Percentiles rank a stretch among this genome's conserved stretches.
phyloP scores from a whole-genome alignment of 768 basidiomycete species.

The Ephemerocybe angulata region DNA sequence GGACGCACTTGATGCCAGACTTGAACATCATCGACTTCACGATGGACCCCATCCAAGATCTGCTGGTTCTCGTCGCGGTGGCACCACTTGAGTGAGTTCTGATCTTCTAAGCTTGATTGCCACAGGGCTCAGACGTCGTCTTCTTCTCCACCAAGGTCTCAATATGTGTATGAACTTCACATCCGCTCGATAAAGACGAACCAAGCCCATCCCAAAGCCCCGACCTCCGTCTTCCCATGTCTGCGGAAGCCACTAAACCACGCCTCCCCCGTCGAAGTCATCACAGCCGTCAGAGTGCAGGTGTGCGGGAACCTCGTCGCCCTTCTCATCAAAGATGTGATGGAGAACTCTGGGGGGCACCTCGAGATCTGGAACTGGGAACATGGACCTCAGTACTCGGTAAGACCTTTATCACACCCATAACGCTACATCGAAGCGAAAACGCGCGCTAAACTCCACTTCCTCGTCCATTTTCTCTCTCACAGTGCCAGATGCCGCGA shows the following conservation, averaged over 20 bases:
- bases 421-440: no score
- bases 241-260: slow-evolving; percentile 28
- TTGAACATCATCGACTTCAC: slow-evolving; percentile 51
- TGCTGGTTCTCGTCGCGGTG: slow-evolving; percentile 47
- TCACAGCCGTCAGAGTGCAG: slow-evolving; percentile 43
- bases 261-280: slow-evolving; percentile 27
- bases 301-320: slow-evolving; percentile 45
- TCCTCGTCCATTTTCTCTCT: slow-evolving; percentile 3
- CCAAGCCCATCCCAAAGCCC: slow-evolving; percentile 45
- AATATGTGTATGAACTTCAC: slow-evolving; percentile 46
- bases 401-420: slow-evolving; percentile 23
- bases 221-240: slow-evolving; percentile 36
- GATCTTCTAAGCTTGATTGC: neutral
- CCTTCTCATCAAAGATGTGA: slow-evolving; percentile 45
- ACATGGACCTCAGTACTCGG: slow-evolving; percentile 36
- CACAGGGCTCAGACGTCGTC: neutral
- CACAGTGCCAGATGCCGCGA: slow-evolving; percentile 40
- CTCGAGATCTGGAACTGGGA: slow-evolving; percentile 54
- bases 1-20: slow-evolving; percentile 43
- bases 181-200: slow-evolving; percentile 49
- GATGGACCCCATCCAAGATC: slow-evolving; percentile 53
- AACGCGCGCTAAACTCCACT: no score
- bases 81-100: slow-evolving; percentile 39
- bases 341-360: slow-evolving; percentile 38
- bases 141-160: no score